Evolutionary conservation across 2,329 filamentous ascomycete genomes (phyloP), one percentile per base, ranked within the genome.

Genomic region (Xylariales sp.): DNA sequence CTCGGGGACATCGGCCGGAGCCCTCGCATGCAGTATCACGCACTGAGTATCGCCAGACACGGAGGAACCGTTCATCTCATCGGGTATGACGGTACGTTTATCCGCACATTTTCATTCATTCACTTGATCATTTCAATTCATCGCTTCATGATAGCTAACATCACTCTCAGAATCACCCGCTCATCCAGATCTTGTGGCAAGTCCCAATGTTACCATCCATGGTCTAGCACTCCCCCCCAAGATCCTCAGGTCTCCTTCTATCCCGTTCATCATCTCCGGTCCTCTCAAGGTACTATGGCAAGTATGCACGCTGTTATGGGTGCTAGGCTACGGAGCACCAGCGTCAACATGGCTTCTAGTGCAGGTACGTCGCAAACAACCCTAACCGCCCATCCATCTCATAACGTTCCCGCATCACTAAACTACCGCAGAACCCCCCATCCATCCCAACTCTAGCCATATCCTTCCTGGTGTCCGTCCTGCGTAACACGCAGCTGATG

Each of bases 21-120:
- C 78, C 96, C 96, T 57, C 93, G 96, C 64, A 99, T 99, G 95
- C 94, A 98, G 78, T 98, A 99, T 75, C 96, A 99, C 86, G 95
- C 95, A 23, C 84, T 97, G 73, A 98, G 95, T 78, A 90, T 98
- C 75, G 93, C 93, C 48, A 92, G 90, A 75, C 90, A 94, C 76
- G 93, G 93, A 30, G 91, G 90, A 6, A 85, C 86, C 41, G 95
- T 97, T 23, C 90, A 95, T 77, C 83, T 99, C 12, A 90, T 99
- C 73, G 96, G 95, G 53, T 98, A 97, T 78, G 85, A 91, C 78
- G 93, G 93, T 94, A 78, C 69, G 77, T 61, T 55, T 32, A 23
- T 23, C 23, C 23, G 23, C 23, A 23, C 23, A 23, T 36, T 41
- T 14, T 12, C 12, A 41, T 12, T 41, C 1, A 14, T 41, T 41